Percentiles rank a stretch among this genome's conserved stretches.
Conservation (phyloP, 2,329 filamentous ascomycete species). For the Pseudogymnoascus sp. region DNA sequence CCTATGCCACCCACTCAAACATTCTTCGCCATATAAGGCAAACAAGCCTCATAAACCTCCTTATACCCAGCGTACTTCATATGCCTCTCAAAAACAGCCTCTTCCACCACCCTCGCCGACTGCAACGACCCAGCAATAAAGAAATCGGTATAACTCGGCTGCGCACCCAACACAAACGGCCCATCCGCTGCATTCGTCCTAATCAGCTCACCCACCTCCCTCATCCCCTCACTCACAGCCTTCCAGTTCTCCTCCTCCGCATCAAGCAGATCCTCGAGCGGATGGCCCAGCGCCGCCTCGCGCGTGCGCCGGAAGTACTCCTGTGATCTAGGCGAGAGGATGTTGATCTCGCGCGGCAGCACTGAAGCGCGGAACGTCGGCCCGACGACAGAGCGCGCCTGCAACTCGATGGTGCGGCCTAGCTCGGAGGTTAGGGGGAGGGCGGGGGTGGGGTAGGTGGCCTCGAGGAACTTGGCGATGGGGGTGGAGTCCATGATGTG, state of each 20-base stretch:
- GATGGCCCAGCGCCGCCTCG: constrained; percentile 30
- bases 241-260: constrained; percentile 28
- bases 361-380: constrained; percentile 27
- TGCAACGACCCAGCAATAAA: constrained; percentile 34
- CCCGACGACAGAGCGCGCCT: constrained; percentile 27
- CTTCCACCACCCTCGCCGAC: constrained; percentile 28
- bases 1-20: background rate
- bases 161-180: constrained; percentile 33
- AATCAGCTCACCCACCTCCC: constrained; percentile 29
- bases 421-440: constrained; percentile 32
- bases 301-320: constrained; percentile 35
- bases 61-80: constrained; percentile 21
- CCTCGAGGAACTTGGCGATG: constrained; percentile 36
- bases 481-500: constrained; percentile 35
- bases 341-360: constrained; percentile 32
- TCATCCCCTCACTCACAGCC: constrained; percentile 22
- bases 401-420: constrained; percentile 28
- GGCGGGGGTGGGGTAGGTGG: constrained; percentile 32
- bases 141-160: constrained; percentile 33
- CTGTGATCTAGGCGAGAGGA: constrained; percentile 32
- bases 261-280: constrained; percentile 32
- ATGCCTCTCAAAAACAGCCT: constrained; percentile 26
- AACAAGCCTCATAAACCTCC: constrained; percentile 20
- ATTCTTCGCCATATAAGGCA: constrained; percentile 11
- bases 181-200: constrained; percentile 30